A percentile compares a stretch with the other conserved stretches of the same genome.
These are phyloP conservation scores for Epichloe hybrida DNA, from an alignment of 2,329 filamentous ascomycete genomes.

Conservation along the genomic window DNA sequence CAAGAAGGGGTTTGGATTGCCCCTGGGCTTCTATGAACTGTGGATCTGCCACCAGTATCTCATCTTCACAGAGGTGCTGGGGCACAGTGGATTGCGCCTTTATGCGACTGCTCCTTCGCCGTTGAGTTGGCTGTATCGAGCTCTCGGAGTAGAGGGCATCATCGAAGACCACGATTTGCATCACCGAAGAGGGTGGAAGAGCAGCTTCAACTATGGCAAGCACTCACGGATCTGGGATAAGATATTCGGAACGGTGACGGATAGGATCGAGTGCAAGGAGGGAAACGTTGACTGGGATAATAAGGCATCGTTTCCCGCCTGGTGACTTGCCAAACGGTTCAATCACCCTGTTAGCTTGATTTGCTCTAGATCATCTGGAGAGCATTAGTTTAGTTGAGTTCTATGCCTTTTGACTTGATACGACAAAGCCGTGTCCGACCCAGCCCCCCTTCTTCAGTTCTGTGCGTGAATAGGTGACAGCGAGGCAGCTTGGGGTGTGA, in stretches of 20 bases:
- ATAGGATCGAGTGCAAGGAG: constrained; percentile 20
- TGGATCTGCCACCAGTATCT: constrained; percentile 32
- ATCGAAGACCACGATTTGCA: constrained; percentile 31
- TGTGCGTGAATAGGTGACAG: too few relatives aligned
- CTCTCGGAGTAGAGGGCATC: constrained; percentile 21
- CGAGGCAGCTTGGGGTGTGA: too few relatives aligned
- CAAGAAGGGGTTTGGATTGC: constrained; percentile 19
- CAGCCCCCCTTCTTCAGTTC: too few relatives aligned
- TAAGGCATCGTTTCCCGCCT: background rate
- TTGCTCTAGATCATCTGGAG: too few relatives aligned
- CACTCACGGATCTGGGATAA: constrained; percentile 23
- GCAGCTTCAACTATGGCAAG: constrained; percentile 24
- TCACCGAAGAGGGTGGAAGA: constrained; percentile 25
- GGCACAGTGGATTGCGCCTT: constrained; percentile 26
- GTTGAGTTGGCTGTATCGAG: constrained; percentile 20
- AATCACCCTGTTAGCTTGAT: too few relatives aligned
- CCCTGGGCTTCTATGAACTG: constrained; percentile 33
- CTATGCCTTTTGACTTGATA: too few relatives aligned
- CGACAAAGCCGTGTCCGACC: too few relatives aligned
- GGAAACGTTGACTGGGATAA: constrained; percentile 12
- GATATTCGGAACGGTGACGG: constrained; percentile 21
- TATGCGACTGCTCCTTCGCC: constrained; percentile 20
- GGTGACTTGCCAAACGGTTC: background rate
- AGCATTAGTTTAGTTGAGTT: too few relatives aligned
- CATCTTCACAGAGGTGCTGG: constrained; percentile 24